Conservation (phyloP, 805 yeast genomes). For the Candida sphagnicola region DNA sequence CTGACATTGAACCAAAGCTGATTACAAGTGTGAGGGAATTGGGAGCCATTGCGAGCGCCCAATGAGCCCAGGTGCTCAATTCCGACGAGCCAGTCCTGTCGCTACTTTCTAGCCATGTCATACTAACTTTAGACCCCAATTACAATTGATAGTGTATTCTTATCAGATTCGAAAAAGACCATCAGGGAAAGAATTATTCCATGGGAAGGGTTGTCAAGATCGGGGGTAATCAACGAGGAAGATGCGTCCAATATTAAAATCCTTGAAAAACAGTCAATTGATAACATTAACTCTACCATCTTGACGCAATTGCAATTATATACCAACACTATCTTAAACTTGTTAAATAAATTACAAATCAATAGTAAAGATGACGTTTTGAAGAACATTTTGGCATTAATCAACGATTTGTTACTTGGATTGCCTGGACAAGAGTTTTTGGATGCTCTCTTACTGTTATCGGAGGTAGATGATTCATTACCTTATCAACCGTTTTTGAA, state of each 20-base stretch:
- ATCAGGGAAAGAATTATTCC: constrained; percentile 80
- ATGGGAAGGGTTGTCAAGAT: constrained; percentile 87
- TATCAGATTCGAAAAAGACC: constrained; percentile 60
- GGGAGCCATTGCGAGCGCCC: no score
- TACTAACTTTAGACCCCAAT: constrained; percentile 25
- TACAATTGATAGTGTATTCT: constrained; percentile 58
- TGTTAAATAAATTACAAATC: constrained; percentile 46
- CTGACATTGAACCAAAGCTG: no score
- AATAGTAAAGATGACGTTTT: constrained; percentile 58
- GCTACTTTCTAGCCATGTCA: not conserved
- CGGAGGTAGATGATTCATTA: constrained; percentile 38
- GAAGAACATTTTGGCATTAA: constrained; percentile 58
- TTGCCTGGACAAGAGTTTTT: constrained; percentile 30
- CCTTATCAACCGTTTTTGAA: constrained; percentile 53
- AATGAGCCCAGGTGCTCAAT: no score
- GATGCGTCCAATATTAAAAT: constrained; percentile 63
- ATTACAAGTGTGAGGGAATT: no score
- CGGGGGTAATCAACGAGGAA: constrained; percentile 58
- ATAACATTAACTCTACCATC: constrained; percentile 39
- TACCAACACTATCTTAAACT: constrained; percentile 49
- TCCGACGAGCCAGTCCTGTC: no score
- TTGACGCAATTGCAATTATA: constrained; percentile 45
- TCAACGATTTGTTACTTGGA: constrained; percentile 52
- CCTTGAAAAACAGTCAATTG: constrained; percentile 46
- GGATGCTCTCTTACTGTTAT: constrained; percentile 39